Conservation (phyloP, 768 basidiomycete species). For the Pluteus cervinus region DNA sequence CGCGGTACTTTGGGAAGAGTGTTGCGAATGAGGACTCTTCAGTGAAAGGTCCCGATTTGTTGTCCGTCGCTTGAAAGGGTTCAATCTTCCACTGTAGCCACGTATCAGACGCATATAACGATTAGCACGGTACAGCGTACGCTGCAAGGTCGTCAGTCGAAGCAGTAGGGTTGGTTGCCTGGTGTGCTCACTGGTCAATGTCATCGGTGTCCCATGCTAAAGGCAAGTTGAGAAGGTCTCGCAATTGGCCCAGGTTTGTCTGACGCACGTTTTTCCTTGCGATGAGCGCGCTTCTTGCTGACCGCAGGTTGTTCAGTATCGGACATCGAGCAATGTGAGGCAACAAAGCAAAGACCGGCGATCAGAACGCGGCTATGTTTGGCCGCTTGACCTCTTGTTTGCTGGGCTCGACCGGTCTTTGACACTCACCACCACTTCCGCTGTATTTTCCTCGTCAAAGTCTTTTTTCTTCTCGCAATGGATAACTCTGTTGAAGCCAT, state of each 20-base stretch:
- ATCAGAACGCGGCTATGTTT: too few species aligned
- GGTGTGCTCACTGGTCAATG: conserved; percentile 83
- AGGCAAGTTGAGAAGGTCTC: conserved; percentile 11
- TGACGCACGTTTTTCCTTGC: conserved; percentile 90
- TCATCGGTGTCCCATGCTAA: conserved; percentile 99
- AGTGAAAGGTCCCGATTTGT: conserved; percentile 76
- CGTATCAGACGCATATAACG: not conserved
- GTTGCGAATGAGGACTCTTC: conserved; percentile 99
- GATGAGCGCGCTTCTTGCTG: conserved; percentile 83
- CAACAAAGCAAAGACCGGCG: conserved; percentile 2
- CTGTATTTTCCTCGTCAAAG: too few species aligned
- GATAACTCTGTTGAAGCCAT: conserved; percentile 36
- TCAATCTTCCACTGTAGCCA: conserved; percentile 79
- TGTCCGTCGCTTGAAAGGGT: conserved; percentile 66
- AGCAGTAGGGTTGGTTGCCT: conserved; percentile 3
- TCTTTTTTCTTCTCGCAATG: conserved; percentile 27
- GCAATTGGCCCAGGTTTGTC: not conserved
- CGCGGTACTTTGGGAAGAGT: conserved; percentile 96
- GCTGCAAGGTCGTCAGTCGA: conserved; percentile 21
- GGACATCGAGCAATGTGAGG: conserved; percentile 25
- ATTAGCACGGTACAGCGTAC: conserved; percentile 26
- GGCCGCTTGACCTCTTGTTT: not conserved
- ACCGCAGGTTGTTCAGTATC: conserved; percentile 39
- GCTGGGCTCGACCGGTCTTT: too few species aligned
- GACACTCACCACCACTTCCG: too few species aligned